Percentiles rank a stretch among this genome's conserved stretches.
Conservation (phyloP, 2,329 filamentous ascomycete species). For the Zymoseptoria crescenta region DNA sequence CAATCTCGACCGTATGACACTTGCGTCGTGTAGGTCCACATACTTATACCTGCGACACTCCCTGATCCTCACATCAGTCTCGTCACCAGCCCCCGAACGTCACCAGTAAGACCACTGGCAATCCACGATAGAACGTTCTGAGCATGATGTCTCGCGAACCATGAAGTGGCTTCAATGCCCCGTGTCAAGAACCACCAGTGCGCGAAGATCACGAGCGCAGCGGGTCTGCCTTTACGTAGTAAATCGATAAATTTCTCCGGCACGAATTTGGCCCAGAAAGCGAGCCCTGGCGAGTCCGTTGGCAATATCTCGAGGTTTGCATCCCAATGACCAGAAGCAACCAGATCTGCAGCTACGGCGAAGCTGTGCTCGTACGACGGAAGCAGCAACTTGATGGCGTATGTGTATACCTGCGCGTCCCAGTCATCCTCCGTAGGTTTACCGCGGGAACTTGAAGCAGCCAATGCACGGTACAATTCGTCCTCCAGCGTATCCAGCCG, state of each 20-base stretch:
- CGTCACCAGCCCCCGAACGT: background rate
- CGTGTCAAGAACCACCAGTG: conserved; percentile 3
- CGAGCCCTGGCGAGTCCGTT: background rate
- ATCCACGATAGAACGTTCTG: background rate
- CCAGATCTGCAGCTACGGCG: background rate
- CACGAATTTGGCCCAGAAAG: conserved; percentile 6
- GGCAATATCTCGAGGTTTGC: background rate
- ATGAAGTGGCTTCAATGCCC: conserved; percentile 1
- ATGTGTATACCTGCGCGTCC: conserved; percentile 5
- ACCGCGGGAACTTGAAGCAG: background rate
- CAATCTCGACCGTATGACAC: background rate
- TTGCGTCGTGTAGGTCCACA: background rate
- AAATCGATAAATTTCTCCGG: conserved; percentile 6
- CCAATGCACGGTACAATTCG: background rate
- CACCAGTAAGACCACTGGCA: background rate
- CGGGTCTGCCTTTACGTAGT: background rate
- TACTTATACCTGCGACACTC: background rate
- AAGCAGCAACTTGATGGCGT: conserved; percentile 6
- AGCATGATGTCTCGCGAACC: background rate
- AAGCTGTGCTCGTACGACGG: conserved; percentile 8
- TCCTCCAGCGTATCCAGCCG: conserved; percentile 2
- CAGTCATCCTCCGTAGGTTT: background rate
- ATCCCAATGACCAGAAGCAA: background rate
- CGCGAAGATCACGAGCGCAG: conserved; percentile 7
- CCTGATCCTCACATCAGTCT: background rate